A percentile compares a stretch with the other conserved stretches of the same genome.
phyloP scores from a whole-genome alignment of 2,329 filamentous ascomycete species.

The Parafenestella ontariensis region DNA sequence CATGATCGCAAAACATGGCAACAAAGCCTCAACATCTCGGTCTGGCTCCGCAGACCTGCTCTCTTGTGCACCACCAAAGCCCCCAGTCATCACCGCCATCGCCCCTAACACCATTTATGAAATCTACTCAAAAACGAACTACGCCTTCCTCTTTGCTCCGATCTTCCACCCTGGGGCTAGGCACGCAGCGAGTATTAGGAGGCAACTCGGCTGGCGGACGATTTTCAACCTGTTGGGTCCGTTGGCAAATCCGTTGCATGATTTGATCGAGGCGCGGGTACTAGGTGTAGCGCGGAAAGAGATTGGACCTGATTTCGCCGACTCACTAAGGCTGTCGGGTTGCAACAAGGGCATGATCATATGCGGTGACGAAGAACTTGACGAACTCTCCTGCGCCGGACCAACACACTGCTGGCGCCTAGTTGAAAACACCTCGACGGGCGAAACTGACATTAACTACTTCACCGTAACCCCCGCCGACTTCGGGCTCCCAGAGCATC shows the following conservation, averaged over 20 bases:
- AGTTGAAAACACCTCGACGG: constrained; percentile 54
- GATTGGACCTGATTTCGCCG: constrained; percentile 86
- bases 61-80: constrained; percentile 72
- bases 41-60: constrained; percentile 95
- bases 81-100: constrained; percentile 78
- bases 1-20: constrained; percentile 92
- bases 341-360: constrained; percentile 86
- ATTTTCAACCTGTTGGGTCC: constrained; percentile 98
- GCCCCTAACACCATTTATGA: constrained; percentile 72
- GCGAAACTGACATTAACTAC: constrained; percentile 69
- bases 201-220: constrained; percentile 89
- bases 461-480: constrained; percentile 84
- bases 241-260: constrained; percentile 86
- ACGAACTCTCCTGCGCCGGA: constrained; percentile 93
- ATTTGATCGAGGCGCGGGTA: constrained; percentile 80
- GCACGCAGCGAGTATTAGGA: constrained; percentile 83
- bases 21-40: constrained; percentile 92
- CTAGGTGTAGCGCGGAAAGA: constrained; percentile 91
- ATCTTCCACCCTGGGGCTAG: constrained; percentile 96
- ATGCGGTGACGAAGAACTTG: constrained; percentile 92
- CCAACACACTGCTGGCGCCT: constrained; percentile 89
- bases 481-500: constrained; percentile 80
- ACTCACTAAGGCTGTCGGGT: constrained; percentile 79
- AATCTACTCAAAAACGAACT: constrained; percentile 83
- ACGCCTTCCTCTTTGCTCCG: constrained; percentile 93